A percentile compares a stretch with the other conserved stretches of the same genome.
phyloP scores from a whole-genome alignment of 805 yeast species.

The Cyberlindnera euphorbiiphila region DNA sequence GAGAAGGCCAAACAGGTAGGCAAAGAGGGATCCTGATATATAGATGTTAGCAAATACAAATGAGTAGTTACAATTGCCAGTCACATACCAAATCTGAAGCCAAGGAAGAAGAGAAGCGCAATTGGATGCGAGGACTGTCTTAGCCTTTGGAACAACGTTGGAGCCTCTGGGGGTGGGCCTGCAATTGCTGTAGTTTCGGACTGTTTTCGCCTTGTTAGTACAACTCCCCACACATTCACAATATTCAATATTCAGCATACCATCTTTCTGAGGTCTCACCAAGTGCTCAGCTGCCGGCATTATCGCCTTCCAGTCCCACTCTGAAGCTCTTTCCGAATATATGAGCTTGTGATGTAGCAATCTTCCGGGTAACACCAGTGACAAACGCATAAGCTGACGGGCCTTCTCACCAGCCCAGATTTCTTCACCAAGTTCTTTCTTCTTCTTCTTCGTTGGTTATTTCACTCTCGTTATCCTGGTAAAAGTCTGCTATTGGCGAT shows the following conservation, averaged over 20 bases:
- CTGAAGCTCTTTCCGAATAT: too few relatives aligned
- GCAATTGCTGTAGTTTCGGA: slow-evolving; percentile 11
- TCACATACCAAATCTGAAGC: slow-evolving; percentile 50
- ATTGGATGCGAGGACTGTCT: slow-evolving; percentile 78
- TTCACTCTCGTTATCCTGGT: slow-evolving; percentile 8
- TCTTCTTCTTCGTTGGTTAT: too few relatives aligned
- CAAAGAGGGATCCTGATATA: slow-evolving; percentile 51
- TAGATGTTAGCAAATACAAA: neutral
- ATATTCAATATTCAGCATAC: neutral
- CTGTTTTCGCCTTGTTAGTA: slow-evolving; percentile 19
- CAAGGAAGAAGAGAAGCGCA: slow-evolving; percentile 63
- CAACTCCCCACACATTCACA: neutral
- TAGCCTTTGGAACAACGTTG: slow-evolving; percentile 32
- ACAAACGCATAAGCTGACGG: too few relatives aligned
- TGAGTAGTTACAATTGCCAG: too few relatives aligned
- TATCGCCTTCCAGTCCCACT: too few relatives aligned
- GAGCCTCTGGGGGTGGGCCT: slow-evolving; percentile 11
- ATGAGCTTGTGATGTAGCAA: too few relatives aligned
- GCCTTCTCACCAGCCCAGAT: too few relatives aligned
- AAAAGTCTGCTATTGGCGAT: too few relatives aligned
- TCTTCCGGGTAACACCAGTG: too few relatives aligned
- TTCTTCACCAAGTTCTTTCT: too few relatives aligned
- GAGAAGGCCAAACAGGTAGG: slow-evolving; percentile 68
- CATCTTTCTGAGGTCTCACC: too few relatives aligned
- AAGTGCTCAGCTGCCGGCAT: too few relatives aligned